Evolutionary conservation across 352 stramenopile species (phyloP).

Genomic region (Globisporangium heterothallicum): DNA sequence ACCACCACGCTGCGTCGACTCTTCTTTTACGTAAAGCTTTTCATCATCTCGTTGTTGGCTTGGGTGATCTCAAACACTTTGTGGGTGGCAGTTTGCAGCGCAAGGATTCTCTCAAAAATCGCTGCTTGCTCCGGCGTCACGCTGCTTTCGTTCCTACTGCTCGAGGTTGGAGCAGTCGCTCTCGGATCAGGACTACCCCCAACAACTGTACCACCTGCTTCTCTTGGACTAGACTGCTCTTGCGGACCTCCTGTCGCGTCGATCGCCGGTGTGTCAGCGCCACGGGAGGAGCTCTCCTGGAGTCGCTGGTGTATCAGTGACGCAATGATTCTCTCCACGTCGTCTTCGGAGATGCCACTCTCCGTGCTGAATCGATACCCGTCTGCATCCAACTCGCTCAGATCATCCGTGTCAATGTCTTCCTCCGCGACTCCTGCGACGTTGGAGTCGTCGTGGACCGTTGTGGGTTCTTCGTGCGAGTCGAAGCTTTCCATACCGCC

Average conservation of each 20-base stretch:
- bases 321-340: background rate
- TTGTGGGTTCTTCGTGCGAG: background rate
- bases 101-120: slow-evolving; percentile 29
- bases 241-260: no score
- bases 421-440: background rate
- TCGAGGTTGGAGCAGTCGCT: background rate
- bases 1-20: no score
- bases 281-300: background rate
- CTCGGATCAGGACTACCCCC: no score
- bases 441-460: background rate
- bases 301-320: background rate
- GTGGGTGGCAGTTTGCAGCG: slow-evolving; percentile 28
- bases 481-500: background rate
- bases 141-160: background rate
- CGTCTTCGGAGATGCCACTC: background rate
- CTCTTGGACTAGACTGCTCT: no score
- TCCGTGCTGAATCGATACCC: background rate
- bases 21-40: background rate
- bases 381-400: background rate
- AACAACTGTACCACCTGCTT: no score
- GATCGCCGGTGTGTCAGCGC: no score
- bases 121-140: slow-evolving; percentile 7
- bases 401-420: background rate
- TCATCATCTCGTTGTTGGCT: slow-evolving; percentile 42
- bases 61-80: slow-evolving; percentile 34